phyloP scores from a whole-genome alignment of 2,329 filamentous ascomycete species.

The Botrytis medusae region DNA sequence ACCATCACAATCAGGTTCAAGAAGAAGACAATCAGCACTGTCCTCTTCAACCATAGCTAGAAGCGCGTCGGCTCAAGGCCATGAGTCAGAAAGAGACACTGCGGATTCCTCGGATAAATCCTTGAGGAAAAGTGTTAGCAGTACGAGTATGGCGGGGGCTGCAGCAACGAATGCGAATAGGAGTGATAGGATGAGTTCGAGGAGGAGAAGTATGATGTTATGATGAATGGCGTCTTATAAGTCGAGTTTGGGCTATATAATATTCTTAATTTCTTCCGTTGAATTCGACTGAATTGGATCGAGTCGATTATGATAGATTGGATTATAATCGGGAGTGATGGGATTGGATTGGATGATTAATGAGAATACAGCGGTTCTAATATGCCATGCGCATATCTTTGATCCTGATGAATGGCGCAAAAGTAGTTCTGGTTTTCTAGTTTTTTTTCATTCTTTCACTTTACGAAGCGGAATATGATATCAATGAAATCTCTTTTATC shows the following conservation, averaged over 20 bases:
- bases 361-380: constrained; percentile 13
- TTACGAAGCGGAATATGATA: constrained; percentile 36
- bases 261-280: constrained; percentile 20
- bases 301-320: not conserved
- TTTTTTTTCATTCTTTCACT: constrained; percentile 15
- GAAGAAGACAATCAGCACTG: constrained; percentile 38
- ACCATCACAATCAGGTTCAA: constrained; percentile 33
- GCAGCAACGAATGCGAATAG: constrained; percentile 26
- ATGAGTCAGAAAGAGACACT: constrained; percentile 23
- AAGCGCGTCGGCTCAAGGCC: constrained; percentile 24
- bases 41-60: constrained; percentile 26
- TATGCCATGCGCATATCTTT: not conserved
- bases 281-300: constrained; percentile 4
- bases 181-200: constrained; percentile 35
- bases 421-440: constrained; percentile 4
- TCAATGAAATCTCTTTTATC: constrained; percentile 31
- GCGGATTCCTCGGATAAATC: constrained; percentile 26
- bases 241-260: constrained; percentile 9
- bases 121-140: constrained; percentile 30
- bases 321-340: constrained; percentile 7
- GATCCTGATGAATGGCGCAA: constrained; percentile 13
- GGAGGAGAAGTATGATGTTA: constrained; percentile 42
- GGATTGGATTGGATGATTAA: constrained; percentile 13
- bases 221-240: constrained; percentile 36
- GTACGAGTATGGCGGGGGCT: constrained; percentile 25